phyloP scores from a whole-genome alignment of 306 rosid genomes.

The Cicer yamashitae region DNA sequence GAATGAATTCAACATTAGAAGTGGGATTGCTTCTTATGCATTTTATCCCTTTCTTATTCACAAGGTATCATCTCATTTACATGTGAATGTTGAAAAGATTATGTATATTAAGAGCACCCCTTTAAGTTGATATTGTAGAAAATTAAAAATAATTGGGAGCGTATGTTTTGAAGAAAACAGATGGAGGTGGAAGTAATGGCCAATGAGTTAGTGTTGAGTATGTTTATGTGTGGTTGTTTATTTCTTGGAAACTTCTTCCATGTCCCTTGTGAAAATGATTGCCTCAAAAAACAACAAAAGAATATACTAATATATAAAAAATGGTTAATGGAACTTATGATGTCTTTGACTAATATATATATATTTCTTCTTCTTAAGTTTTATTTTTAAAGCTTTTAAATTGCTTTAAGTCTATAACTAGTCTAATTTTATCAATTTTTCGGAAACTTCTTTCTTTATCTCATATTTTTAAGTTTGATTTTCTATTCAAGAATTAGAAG shows the following conservation, averaged over 20 bases:
- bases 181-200: constrained; percentile 4
- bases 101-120: not conserved
- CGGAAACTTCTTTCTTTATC: too few relatives aligned
- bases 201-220: constrained; percentile 7
- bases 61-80: not conserved
- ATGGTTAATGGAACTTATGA: not conserved
- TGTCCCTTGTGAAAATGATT: not conserved
- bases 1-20: constrained; percentile 37
- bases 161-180: not conserved
- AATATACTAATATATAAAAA: not conserved
- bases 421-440: too few relatives aligned
- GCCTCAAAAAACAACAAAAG: not conserved
- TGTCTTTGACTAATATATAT: not conserved
- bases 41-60: constrained; percentile 45
- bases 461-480: too few relatives aligned
- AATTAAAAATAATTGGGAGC: not conserved
- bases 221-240: constrained; percentile 18
- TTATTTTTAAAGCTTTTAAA: too few relatives aligned
- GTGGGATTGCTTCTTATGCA: constrained; percentile 44
- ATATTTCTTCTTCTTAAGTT: too few relatives aligned
- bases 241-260: constrained; percentile 47
- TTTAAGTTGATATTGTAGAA: not conserved
- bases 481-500: too few relatives aligned
- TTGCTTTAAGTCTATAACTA: too few relatives aligned
- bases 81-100: not conserved